Evolutionary conservation across 1,284 basidiomycete genomes (phyloP).

Genomic region (Hypsizygus ulmarius): DNA sequence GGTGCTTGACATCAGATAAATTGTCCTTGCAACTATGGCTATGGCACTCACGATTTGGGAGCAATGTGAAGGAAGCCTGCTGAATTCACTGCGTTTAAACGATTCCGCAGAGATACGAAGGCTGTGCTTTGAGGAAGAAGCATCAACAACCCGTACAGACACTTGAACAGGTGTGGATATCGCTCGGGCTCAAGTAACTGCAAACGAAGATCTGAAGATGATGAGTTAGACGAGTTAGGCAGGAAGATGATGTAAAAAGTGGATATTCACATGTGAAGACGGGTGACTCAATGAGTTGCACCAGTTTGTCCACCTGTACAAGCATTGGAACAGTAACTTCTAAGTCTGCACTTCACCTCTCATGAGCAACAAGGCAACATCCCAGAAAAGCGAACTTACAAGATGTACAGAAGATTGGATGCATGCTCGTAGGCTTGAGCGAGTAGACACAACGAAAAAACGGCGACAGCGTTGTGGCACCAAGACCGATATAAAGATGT

Average conservation of each 20-base stretch:
- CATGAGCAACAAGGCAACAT: conserved; percentile 8
- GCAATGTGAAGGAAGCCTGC: conserved; percentile 90
- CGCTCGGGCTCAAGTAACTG: conserved; percentile 96
- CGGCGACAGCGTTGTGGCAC: conserved; percentile 98
- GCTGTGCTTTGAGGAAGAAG: conserved; percentile 95
- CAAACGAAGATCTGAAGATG: conserved; percentile 78
- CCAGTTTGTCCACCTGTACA: conserved; percentile 97
- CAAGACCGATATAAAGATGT: conserved; percentile 93
- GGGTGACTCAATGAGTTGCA: conserved; percentile 96
- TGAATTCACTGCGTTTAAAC: conserved; percentile 92
- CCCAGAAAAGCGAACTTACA: conserved; percentile 52
- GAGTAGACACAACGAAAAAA: conserved; percentile 92
- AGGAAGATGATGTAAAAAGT: conserved; percentile 1
- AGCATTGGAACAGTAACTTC: conserved; percentile 95
- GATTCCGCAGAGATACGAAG: conserved; percentile 92
- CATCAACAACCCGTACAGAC: conserved; percentile 97
- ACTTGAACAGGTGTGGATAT: conserved; percentile 97
- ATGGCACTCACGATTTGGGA: conserved; percentile 64
- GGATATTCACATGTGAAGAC: conserved; percentile 86
- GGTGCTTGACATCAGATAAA: conserved; percentile 1
- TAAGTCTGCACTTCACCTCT: conserved; percentile 74
- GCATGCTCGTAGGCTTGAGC: conserved; percentile 99
- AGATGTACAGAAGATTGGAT: conserved; percentile 94
- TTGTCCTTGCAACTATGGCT: background rate
- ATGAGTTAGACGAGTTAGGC: conserved; percentile 7